These are phyloP conservation scores for Carpinus viminea DNA, from an alignment of 306 rosid species.

Conservation along the genomic window DNA sequence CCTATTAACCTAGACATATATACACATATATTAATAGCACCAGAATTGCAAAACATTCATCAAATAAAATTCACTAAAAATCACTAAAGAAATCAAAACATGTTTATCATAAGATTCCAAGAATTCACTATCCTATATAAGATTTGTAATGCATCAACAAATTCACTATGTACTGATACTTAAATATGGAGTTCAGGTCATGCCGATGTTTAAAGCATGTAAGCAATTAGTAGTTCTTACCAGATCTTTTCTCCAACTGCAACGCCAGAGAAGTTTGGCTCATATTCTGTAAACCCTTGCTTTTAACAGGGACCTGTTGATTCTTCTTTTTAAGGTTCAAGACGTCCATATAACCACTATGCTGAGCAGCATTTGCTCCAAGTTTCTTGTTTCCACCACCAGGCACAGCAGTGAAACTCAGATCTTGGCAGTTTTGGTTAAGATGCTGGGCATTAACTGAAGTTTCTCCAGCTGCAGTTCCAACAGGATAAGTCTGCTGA, in stretches of 20 bases:
- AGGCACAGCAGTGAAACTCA: conserved; percentile 38
- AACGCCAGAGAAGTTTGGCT: conserved; percentile 54
- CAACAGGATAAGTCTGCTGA: conserved; percentile 44
- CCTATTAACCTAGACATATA: background rate
- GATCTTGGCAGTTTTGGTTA: conserved; percentile 46
- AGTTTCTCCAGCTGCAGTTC: conserved; percentile 43
- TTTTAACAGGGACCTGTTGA: conserved; percentile 51
- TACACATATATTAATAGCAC: background rate
- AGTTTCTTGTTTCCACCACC: conserved; percentile 57
- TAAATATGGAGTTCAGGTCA: background rate
- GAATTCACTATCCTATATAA: background rate
- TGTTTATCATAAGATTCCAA: background rate
- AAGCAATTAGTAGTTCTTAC: background rate
- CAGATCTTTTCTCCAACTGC: background rate
- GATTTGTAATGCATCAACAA: background rate
- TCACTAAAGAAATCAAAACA: background rate
- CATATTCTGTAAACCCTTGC: conserved; percentile 81
- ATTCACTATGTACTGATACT: background rate
- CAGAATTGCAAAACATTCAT: background rate
- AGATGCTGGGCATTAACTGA: conserved; percentile 46
- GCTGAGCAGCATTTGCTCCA: conserved; percentile 40
- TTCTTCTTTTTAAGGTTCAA: conserved; percentile 58
- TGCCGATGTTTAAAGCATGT: conserved; percentile 9
- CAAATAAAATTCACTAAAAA: background rate
- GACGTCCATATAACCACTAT: conserved; percentile 48